Evolutionary conservation across 192 early-diverging fungal genomes (phyloP).

Genomic region (Thoreauomyces humboldtii): DNA sequence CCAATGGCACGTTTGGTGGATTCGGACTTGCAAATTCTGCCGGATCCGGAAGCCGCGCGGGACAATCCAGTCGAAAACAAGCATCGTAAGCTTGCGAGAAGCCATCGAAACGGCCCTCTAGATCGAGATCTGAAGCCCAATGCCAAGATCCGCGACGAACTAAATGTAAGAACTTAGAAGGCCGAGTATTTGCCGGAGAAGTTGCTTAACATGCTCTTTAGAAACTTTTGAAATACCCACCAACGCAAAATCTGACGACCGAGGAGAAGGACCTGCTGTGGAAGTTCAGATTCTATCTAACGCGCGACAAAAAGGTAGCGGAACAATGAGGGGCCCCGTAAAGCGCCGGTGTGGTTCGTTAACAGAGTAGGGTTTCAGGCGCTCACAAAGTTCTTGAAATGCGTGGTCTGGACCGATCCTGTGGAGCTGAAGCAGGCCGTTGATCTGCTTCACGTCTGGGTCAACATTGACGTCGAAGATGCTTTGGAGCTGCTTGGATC

Average conservation of each 20-base stretch:
- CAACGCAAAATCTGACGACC: slow-evolving; percentile 75
- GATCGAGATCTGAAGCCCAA: slow-evolving; percentile 97
- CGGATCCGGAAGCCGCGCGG: slow-evolving; percentile 79
- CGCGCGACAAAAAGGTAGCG: slow-evolving; percentile 83
- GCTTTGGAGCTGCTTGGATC: slow-evolving; percentile 90
- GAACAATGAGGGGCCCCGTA: no score
- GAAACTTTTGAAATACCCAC: slow-evolving; percentile 90
- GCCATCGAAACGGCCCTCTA: slow-evolving; percentile 83
- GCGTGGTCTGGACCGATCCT: slow-evolving; percentile 90
- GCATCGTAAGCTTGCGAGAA: slow-evolving; percentile 84
- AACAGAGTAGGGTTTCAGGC: slow-evolving; percentile 60
- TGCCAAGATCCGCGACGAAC: slow-evolving; percentile 89
- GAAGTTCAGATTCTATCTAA: slow-evolving; percentile 96
- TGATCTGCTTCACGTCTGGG: slow-evolving; percentile 84
- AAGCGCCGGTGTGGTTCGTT: no score
- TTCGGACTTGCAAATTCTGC: slow-evolving; percentile 13
- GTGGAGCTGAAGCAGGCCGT: slow-evolving; percentile 91
- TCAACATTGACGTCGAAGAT: slow-evolving; percentile 91
- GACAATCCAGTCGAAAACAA: slow-evolving; percentile 97
- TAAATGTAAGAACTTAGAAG: slow-evolving; percentile 65
- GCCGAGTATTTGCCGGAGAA: background rate
- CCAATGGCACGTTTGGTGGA: slow-evolving; percentile 15
- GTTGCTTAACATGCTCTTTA: slow-evolving; percentile 24
- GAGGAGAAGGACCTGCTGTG: slow-evolving; percentile 95
- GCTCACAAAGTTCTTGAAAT: slow-evolving; percentile 96